Conservation (phyloP, 768 basidiomycete species). For the Naganishia antarctica region DNA sequence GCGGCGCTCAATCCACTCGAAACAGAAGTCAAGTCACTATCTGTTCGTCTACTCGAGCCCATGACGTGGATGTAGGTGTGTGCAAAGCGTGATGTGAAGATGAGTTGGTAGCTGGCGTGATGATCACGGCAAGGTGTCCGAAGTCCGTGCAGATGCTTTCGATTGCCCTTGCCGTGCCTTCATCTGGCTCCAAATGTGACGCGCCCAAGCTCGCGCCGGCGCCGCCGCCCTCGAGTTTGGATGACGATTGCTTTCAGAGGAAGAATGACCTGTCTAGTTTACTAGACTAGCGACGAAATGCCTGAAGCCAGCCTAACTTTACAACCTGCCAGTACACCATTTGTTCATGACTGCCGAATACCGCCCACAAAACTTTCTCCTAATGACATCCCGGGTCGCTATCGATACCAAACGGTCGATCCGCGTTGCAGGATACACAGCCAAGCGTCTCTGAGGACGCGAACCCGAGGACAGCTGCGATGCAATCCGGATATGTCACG, state of each 20-base stretch:
- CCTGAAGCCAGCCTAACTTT: too few relatives aligned
- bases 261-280: slow-evolving; percentile 17
- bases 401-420: too few relatives aligned
- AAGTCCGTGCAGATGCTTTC: too few relatives aligned
- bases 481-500: background rate
- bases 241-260: background rate
- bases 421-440: too few relatives aligned
- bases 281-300: too few relatives aligned
- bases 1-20: slow-evolving; percentile 8
- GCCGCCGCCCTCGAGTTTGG: background rate
- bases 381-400: too few relatives aligned
- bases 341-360: too few relatives aligned
- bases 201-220: background rate
- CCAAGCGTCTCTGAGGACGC: too few relatives aligned
- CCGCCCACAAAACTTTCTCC: too few relatives aligned
- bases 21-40: slow-evolving; percentile 11
- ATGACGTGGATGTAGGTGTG: background rate
- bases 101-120: background rate
- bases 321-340: too few relatives aligned
- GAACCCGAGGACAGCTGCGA: background rate
- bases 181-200: slow-evolving; percentile 4
- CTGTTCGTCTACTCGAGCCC: background rate
- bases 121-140: background rate
- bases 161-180: slow-evolving; percentile 1
- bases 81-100: background rate